phyloP scores from a whole-genome alignment of 1,139 yeast genomes.

The Saccharomyces hybrid region DNA sequence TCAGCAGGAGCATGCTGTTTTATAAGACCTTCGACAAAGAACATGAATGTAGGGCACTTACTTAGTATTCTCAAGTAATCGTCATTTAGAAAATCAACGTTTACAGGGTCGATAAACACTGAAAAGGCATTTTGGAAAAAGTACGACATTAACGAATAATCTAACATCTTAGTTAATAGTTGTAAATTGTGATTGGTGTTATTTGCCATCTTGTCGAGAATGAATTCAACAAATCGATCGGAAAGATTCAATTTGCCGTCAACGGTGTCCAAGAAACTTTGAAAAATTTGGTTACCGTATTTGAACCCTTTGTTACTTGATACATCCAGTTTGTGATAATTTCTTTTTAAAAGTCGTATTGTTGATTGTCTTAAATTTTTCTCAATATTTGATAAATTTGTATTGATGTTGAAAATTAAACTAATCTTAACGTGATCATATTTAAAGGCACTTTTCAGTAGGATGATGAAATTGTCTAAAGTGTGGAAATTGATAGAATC shows the following conservation, averaged over 20 bases:
- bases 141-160: slow-evolving; percentile 60
- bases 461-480: slow-evolving; percentile 25
- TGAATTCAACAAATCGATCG: slow-evolving; percentile 25
- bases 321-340: slow-evolving; percentile 24
- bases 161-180: slow-evolving; percentile 44
- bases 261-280: slow-evolving; percentile 30
- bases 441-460: slow-evolving; percentile 25
- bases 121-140: slow-evolving; percentile 65
- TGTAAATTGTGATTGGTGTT: slow-evolving; percentile 29
- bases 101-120: slow-evolving; percentile 35
- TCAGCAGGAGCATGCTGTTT: slow-evolving; percentile 23
- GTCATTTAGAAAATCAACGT: slow-evolving; percentile 30
- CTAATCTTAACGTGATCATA: slow-evolving; percentile 24
- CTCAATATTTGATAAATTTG: slow-evolving; percentile 29
- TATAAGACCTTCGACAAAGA: slow-evolving; percentile 33
- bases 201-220: slow-evolving; percentile 29
- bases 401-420: slow-evolving; percentile 28
- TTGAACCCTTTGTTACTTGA: slow-evolving; percentile 31
- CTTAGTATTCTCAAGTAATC: slow-evolving; percentile 37
- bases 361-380: slow-evolving; percentile 29
- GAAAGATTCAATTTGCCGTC: slow-evolving; percentile 32
- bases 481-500: slow-evolving; percentile 27
- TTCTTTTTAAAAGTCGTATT: slow-evolving; percentile 25
- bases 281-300: slow-evolving; percentile 29
- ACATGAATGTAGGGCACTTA: slow-evolving; percentile 42